Percentiles rank a stretch among this genome's conserved stretches.
These are phyloP conservation scores for Cutaneotrichosporon dermatis DNA, from an alignment of 1,284 basidiomycete genomes.

Conservation along the genomic window DNA sequence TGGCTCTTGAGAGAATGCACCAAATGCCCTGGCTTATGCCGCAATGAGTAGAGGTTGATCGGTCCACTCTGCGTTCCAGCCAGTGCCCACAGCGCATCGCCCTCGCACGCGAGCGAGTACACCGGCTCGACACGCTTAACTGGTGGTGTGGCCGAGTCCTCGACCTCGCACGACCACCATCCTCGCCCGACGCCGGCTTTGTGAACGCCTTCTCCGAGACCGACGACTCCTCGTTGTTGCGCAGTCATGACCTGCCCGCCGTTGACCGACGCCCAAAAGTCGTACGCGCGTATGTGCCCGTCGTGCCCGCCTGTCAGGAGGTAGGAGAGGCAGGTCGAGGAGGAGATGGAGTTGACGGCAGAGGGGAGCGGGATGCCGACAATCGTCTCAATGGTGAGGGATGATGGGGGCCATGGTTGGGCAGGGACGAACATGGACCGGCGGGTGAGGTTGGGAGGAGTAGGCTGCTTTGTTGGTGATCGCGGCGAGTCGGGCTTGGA, in stretches of 20 bases:
- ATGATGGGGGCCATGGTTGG: slow-evolving; percentile 48
- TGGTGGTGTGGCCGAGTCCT: slow-evolving; percentile 13
- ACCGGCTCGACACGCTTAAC: slow-evolving; percentile 59
- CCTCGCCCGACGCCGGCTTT: slow-evolving; percentile 79
- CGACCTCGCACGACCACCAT: slow-evolving; percentile 67
- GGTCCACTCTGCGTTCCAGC: slow-evolving; percentile 79
- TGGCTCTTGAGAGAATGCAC: slow-evolving; percentile 68
- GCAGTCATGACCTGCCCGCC: slow-evolving; percentile 82
- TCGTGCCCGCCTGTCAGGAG: slow-evolving; percentile 88
- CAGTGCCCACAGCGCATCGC: slow-evolving; percentile 83
- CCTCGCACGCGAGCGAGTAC: slow-evolving; percentile 80
- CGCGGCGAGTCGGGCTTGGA: neutral
- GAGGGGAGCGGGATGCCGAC: slow-evolving; percentile 85
- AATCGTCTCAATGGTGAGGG: slow-evolving; percentile 85
- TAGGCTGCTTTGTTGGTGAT: slow-evolving; percentile 2
- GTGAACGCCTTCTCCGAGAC: slow-evolving; percentile 85
- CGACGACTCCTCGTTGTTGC: slow-evolving; percentile 81
- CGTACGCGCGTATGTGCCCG: slow-evolving; percentile 89
- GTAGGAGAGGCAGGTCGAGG: slow-evolving; percentile 82
- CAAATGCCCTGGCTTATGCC: slow-evolving; percentile 82
- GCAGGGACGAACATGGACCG: slow-evolving; percentile 33
- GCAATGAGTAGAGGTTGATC: slow-evolving; percentile 85
- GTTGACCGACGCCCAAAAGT: slow-evolving; percentile 83
- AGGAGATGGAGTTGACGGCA: slow-evolving; percentile 77
- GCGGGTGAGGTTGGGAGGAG: slow-evolving; percentile 32